These are phyloP conservation scores for Melocanna baccifera DNA, from an alignment of 176 grass and related monocot species.

Conservation along the genomic window DNA sequence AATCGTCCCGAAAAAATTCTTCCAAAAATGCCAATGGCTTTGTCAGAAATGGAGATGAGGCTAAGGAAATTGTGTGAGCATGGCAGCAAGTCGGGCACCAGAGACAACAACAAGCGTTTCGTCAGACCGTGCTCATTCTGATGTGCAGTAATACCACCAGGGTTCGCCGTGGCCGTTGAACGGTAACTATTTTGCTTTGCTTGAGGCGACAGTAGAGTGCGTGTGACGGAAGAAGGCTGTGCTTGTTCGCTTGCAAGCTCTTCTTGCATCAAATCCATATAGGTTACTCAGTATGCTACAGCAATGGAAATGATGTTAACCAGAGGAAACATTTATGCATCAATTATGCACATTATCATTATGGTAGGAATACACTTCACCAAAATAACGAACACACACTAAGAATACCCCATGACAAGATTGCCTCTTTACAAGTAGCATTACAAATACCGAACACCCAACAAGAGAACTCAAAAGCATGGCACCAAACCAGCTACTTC, in stretches of 20 bases:
- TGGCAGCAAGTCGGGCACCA: no score
- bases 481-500: background rate
- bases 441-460: background rate
- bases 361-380: background rate
- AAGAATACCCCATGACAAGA: background rate
- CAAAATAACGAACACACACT: background rate
- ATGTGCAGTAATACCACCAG: no score
- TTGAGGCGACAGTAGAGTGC: background rate
- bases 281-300: background rate
- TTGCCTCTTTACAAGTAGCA: background rate
- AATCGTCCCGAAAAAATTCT: no score
- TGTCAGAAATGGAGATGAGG: no score
- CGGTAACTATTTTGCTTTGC: no score
- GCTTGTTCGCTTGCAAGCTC: background rate
- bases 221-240: background rate
- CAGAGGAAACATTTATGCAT: background rate
- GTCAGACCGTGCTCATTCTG: no score
- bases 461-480: background rate
- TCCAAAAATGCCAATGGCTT: no score
- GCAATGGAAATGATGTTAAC: background rate
- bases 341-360: background rate
- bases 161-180: no score
- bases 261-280: background rate
- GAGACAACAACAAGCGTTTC: no score
- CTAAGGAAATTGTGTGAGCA: no score